Evolutionary conservation across 2,329 filamentous ascomycete species (phyloP), one percentile per base, ranked within the genome.

Genomic region (Aspergillus pseudoviridinutans): DNA sequence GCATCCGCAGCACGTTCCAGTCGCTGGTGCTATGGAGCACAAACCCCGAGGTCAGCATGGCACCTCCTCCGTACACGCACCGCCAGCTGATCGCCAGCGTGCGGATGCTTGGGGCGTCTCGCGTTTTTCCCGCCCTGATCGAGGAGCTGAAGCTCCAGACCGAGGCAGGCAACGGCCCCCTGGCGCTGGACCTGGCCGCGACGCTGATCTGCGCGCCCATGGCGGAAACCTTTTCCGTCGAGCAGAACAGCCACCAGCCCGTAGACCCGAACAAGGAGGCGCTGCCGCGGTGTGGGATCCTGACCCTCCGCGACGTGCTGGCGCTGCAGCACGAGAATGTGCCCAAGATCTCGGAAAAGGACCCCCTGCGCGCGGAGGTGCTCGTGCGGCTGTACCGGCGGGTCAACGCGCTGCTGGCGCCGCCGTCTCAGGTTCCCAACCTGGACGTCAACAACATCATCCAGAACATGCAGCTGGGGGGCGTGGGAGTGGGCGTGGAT

Each of bases 21-120:
- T 76, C 80, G 3, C 71, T 85, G 8, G 74, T 81, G 0, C 71
- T 79, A 8, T 87, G 84, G 84, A 80, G 76, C 51, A 68, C 76
- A 53, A 72, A 79, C 51, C 74, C 79, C 2, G 76, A 77, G n/a
- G 76, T 82, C 22, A 80, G 77, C 59, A 78, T 81, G 54, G 78
- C 79, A 1, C 82, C 83, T 6, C 80, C 81, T 2, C 76, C 75
- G 46, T 86, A 86, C 66, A 82, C 80, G 0, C 82, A 83, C 61
- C 78, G 78, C n/a, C 78, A 82, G 60, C 65, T 87, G 17, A 72
- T 80, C 7, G 66, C 69, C 1, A 74, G 73, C 0, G 66, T 79
- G 41, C 69, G 69, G 5, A 70, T 78, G n/a, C 69, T 76, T 3
- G 78, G 78, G 7, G 65, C 77, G 1, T 61, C 70, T 8, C 67